phyloP scores from a whole-genome alignment of 345 rosid species.

The Salix purpurea region DNA sequence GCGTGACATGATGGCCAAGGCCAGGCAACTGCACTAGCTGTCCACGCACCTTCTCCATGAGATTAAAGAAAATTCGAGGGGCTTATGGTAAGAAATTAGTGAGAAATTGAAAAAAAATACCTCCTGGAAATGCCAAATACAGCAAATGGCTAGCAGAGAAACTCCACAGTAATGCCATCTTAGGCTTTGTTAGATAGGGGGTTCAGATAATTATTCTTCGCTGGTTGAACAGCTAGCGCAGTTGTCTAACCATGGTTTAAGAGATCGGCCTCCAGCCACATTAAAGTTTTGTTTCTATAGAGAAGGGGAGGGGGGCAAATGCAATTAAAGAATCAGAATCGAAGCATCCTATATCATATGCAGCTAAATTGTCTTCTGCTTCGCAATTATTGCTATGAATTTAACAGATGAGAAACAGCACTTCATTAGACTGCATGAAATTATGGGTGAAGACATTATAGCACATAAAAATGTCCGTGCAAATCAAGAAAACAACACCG shows the following conservation, averaged over 20 bases:
- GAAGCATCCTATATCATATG: background rate
- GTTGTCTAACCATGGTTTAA: background rate
- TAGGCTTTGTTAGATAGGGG: background rate
- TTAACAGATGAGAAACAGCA: background rate
- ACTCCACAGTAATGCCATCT: background rate
- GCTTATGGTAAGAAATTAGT: background rate
- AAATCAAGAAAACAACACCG: background rate
- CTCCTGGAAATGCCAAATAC: background rate
- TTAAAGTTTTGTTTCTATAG: too few species aligned
- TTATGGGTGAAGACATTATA: background rate
- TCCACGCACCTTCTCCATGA: background rate
- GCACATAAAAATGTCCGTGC: background rate
- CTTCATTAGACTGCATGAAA: background rate
- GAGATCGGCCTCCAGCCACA: background rate
- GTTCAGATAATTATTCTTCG: background rate
- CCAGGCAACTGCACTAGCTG: background rate
- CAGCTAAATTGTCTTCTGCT: background rate
- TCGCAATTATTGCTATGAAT: background rate
- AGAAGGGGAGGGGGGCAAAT: background rate
- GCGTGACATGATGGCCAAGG: background rate
- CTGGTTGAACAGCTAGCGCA: background rate
- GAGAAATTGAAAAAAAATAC: background rate
- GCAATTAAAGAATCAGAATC: background rate
- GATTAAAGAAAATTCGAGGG: background rate
- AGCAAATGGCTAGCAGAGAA: background rate